phyloP scores from a whole-genome alignment of 352 stramenopile genomes.

The Globisporangium cylindrosporum region DNA sequence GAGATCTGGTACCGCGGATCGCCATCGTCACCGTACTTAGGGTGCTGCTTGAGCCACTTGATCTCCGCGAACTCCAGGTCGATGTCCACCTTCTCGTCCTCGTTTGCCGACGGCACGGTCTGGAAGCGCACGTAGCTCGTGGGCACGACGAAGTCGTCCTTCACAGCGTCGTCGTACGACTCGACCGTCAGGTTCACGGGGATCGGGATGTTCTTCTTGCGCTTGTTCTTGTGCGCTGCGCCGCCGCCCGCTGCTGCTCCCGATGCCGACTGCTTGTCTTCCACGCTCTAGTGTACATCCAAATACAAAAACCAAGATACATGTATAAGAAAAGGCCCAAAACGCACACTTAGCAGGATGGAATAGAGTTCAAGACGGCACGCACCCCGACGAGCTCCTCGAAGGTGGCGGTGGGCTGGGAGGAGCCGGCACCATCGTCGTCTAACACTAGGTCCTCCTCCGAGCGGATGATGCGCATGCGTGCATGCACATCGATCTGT shows the following conservation, averaged over 20 bases:
- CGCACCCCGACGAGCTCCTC: conserved; percentile 71
- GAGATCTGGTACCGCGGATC: conserved; percentile 80
- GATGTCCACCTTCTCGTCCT: conserved; percentile 60
- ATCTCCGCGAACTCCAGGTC: conserved; percentile 85
- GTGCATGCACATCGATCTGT: conserved; percentile 86
- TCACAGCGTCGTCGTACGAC: conserved; percentile 66
- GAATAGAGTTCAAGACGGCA: not conserved
- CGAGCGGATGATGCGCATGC: conserved; percentile 79
- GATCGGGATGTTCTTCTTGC: conserved; percentile 86
- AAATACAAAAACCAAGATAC: conserved; percentile 3
- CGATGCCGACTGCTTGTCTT: conserved; percentile 36
- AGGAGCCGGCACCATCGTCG: conserved; percentile 37
- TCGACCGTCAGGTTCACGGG: conserved; percentile 69
- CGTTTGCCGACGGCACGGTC: conserved; percentile 39
- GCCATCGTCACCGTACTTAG: conserved; percentile 78
- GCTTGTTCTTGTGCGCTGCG: conserved; percentile 37
- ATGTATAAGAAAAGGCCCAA: not conserved
- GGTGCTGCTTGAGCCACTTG: conserved; percentile 81
- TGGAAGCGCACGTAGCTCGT: conserved; percentile 86
- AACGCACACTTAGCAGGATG: not conserved
- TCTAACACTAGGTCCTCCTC: conserved; percentile 78
- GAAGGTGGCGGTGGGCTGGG: conserved; percentile 48
- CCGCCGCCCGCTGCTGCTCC: not conserved
- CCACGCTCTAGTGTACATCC: conserved; percentile 39
- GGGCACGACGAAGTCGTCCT: conserved; percentile 65